These are phyloP conservation scores for Colletotrichum orchidophilum DNA, from an alignment of 2,329 filamentous ascomycete species.

Conservation along the genomic window DNA sequence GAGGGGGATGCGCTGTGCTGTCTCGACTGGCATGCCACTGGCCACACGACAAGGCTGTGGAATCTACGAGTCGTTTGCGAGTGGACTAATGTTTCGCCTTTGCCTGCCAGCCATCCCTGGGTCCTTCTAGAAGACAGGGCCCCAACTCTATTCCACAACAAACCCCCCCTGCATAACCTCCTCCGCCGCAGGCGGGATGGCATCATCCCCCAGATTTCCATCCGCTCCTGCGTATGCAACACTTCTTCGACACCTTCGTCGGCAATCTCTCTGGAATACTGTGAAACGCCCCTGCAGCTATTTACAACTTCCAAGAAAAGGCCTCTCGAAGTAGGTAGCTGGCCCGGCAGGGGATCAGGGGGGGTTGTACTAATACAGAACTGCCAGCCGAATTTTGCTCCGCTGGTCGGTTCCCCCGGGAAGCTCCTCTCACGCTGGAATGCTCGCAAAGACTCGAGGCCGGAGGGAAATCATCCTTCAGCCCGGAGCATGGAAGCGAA, in stretches of 20 bases:
- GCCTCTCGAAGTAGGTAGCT: neutral
- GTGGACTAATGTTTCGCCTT: slow-evolving; percentile 20
- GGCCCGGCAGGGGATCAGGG: neutral
- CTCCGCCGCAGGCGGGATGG: slow-evolving; percentile 23
- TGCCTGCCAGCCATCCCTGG: slow-evolving; percentile 12
- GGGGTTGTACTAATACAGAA: neutral
- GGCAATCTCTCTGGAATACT: slow-evolving; percentile 27
- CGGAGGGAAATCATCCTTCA: neutral
- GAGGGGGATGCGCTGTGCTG: slow-evolving; percentile 16
- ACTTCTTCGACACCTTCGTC: neutral
- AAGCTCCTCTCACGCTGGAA: neutral
- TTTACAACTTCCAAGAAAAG: neutral
- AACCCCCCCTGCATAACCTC: slow-evolving; percentile 7
- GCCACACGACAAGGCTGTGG: slow-evolving; percentile 16
- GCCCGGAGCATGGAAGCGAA: neutral
- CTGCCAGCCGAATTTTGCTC: neutral
- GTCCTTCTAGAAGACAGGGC: neutral
- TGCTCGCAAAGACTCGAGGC: neutral
- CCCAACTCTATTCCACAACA: slow-evolving; percentile 10
- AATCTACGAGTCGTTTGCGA: slow-evolving; percentile 1
- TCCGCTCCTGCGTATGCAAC: slow-evolving; percentile 14
- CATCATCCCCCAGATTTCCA: slow-evolving; percentile 32
- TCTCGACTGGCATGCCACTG: slow-evolving; percentile 9
- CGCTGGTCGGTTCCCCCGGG: neutral
- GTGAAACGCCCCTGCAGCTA: slow-evolving; percentile 28